A percentile compares a stretch with the other conserved stretches of the same genome.
phyloP scores from a whole-genome alignment of 179 eudicot genomes.

The Patellifolia procumbens region DNA sequence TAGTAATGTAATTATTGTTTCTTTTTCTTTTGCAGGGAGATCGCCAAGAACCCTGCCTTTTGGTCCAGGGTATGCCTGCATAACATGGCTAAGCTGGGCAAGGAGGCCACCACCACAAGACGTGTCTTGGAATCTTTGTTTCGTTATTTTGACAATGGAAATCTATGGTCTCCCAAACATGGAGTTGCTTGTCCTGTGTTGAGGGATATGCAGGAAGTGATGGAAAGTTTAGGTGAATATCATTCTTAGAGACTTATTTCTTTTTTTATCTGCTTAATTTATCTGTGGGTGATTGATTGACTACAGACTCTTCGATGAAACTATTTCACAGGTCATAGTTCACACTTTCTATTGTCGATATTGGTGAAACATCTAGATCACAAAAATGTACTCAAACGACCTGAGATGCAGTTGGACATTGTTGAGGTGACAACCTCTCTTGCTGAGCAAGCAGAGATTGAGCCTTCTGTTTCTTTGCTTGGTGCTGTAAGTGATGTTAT shows the following conservation, averaged over 20 bases:
- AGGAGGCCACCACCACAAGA: conserved; percentile 91
- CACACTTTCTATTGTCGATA: conserved; percentile 73
- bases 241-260: conserved; percentile 4
- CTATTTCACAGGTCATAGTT: conserved; percentile 65
- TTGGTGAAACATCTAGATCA: conserved; percentile 97
- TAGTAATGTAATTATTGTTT: not conserved
- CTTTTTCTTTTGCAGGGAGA: conserved; percentile 57
- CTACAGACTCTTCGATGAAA: conserved; percentile 14
- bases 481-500: conserved; percentile 83
- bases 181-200: conserved; percentile 88
- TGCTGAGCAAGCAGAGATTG: conserved; percentile 63
- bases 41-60: conserved; percentile 66
- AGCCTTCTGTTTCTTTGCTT: conserved; percentile 73
- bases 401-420: conserved; percentile 86
- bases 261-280: not conserved
- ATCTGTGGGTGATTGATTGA: conserved; percentile 8
- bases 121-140: conserved; percentile 89
- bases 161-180: conserved; percentile 63
- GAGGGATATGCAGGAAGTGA: conserved; percentile 78
- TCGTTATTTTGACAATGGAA: conserved; percentile 78
- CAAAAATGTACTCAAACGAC: conserved; percentile 84
- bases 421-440: conserved; percentile 68
- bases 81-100: conserved; percentile 94
- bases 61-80: conserved; percentile 94
- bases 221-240: conserved; percentile 75